Evolutionary conservation across 495 filamentous ascomycete species (phyloP).

Genomic region (Penicillium taxi): DNA sequence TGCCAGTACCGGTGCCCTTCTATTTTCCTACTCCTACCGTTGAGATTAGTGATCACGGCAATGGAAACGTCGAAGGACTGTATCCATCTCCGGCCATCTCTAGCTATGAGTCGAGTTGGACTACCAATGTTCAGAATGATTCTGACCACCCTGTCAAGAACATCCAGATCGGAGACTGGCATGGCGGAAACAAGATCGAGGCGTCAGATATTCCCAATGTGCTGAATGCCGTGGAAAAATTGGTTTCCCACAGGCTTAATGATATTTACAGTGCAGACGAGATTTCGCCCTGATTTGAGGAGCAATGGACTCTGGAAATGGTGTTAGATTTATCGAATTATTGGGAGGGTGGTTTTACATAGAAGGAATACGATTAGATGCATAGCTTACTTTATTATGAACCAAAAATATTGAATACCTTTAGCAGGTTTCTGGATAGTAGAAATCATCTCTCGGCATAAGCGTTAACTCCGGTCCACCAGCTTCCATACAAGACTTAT

Average conservation of each 20-base stretch:
- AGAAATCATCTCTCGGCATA: no score
- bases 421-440: no score
- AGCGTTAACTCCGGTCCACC: no score
- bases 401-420: no score
- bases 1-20: conserved; percentile 5
- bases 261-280: conserved; percentile 32
- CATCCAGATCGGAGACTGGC: conserved; percentile 12
- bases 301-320: no score
- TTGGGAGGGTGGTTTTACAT: no score
- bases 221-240: conserved; percentile 14
- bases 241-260: conserved; percentile 15
- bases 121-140: conserved; percentile 10
- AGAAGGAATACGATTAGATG: no score
- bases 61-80: not conserved
- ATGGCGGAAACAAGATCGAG: conserved; percentile 7
- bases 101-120: conserved; percentile 1
- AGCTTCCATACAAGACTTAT: no score
- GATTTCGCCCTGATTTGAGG: no score
- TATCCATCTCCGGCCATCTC: conserved; percentile 6
- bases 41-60: not conserved
- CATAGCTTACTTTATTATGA: no score
- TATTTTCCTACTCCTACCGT: not conserved
- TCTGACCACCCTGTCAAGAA: conserved; percentile 12
- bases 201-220: conserved; percentile 17
- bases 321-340: no score